Base-by-base conservation (phyloP, 163 green algal species). In the Trebouxia gelatinosa region DNA sequence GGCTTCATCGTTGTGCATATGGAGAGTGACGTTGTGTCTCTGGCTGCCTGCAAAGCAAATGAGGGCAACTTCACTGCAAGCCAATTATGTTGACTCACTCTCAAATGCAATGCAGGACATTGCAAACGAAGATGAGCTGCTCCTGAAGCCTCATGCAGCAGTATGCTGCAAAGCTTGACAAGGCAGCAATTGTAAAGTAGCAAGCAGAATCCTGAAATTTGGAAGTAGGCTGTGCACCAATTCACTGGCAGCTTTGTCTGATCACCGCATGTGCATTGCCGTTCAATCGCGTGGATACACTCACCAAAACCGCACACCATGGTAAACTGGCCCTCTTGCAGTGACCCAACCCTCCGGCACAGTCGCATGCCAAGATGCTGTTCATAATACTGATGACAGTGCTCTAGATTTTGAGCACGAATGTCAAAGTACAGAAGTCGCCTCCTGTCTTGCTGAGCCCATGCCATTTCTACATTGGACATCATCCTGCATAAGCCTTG, bases 341-440 rank as follows among this genome's bases (percentile, higher is more conserved):
- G 64, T 9, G 50, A 35, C 23, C 64, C 64, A 17, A 72, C 5
- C 23, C 64, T 35, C 23, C 64, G 31, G 35, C 19, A 72, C 23
- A 72, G 9, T 34, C 38, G 38, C 64, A 72, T 72, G 37, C 64
- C 64, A 21, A 72, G 64, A 34, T 72, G 64, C 37, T 72, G 64
- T 5, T 72, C 35, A 54, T 72, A 72, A 23, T 54, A 72, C 64
- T 72, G 64, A 35, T 72, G 64, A 21, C 35, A 23, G 21, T 72
- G 64, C 35, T 72, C 64, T n/a, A 72, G 50, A 19, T 72, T 72
- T 1, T 54, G 64, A 6, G 50, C 64, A 17, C 64, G 64, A 11
- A 72, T n/a, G 50, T 51, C 64, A 37, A 72, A 23, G 6, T 54
- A 35, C 35, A 72, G 1, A 6, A 72, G 17, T 13, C 64, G 50